Evolutionary conservation across 2,329 filamentous ascomycete species (phyloP).

Genomic region (Nemania diffusa): DNA sequence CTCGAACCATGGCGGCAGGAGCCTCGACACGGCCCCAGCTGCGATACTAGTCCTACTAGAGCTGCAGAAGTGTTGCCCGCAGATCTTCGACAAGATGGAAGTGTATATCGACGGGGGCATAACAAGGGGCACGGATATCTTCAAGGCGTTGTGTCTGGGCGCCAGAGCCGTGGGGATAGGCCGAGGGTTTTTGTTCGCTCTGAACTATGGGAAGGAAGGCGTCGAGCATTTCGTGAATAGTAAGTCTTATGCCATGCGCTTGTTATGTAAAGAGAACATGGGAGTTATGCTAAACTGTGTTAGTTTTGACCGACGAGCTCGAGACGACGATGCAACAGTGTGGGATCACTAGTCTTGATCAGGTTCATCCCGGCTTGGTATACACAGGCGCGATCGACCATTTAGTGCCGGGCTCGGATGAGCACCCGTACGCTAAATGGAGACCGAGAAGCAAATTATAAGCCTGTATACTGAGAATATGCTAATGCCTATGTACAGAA

Average conservation of each 20-base stretch:
- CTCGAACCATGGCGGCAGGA: constrained; percentile 75
- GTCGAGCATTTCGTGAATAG: constrained; percentile 63
- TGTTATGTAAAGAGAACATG: neutral
- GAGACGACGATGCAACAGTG: constrained; percentile 74
- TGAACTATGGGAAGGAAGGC: constrained; percentile 70
- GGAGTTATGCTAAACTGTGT: constrained; percentile 20
- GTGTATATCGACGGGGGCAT: constrained; percentile 74
- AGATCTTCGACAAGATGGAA: constrained; percentile 68
- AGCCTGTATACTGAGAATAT: too few relatives aligned
- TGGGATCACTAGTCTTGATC: constrained; percentile 69
- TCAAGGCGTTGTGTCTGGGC: constrained; percentile 74
- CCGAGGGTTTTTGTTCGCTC: constrained; percentile 67
- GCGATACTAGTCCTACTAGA: constrained; percentile 70
- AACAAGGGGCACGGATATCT: constrained; percentile 71
- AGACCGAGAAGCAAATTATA: constrained; percentile 48
- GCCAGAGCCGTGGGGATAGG: constrained; percentile 72
- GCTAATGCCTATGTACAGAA: neutral
- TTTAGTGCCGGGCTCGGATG: constrained; percentile 54
- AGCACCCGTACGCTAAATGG: constrained; percentile 59
- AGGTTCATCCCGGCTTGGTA: constrained; percentile 70
- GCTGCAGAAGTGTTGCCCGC: constrained; percentile 68
- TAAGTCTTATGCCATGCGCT: constrained; percentile 50
- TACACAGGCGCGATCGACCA: constrained; percentile 64
- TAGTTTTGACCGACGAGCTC: constrained; percentile 68
- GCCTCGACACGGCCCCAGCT: constrained; percentile 61